Base-by-base conservation (phyloP, 1,284 basidiomycete species). In the Cutaneotrichosporon sp. region DNA sequence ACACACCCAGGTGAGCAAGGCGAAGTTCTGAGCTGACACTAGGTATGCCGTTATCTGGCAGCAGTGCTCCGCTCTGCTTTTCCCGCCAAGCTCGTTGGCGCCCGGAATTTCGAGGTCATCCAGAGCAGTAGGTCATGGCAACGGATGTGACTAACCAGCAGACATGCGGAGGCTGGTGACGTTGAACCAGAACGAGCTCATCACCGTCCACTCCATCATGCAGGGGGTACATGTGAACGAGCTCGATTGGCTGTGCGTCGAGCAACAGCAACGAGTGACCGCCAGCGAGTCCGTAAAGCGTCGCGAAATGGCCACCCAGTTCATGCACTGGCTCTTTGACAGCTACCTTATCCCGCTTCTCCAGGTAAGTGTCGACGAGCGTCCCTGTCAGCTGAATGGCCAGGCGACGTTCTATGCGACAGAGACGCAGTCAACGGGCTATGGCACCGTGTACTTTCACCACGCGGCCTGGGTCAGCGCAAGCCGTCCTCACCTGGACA, bases 261-360 rank as follows among this genome's bases (percentile, higher is more conserved):
- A 58, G 31, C 52, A 65, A 2, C 49, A 60, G 18, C 36, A 42
- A 25, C 66, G 80, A 0, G 60, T 87, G 0, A 81, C 87, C 3
- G 84, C 86, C 1, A 85, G 86, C 0, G 94, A 97, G 69, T 80
- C 85, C 1, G 69, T 85, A 27, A 92, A 91, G 73, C 85, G 91
- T 10, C 82, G 85, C n/a, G 85, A 90, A 71, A 79, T 98, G 13
- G 74, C 93, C 0, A 86, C 90, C 70, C 91, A 95, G 59, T 90
- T 95, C 69, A 64, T 98, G 8, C 90, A 87, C 74, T 99, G 95
- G 95, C 88, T 95, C 64, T 92, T 97, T 65, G 91, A 95, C 69
- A 87, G 86, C 0, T 90, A 95, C 71, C 73, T 99, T 7, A 80
- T 92, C 3, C 87, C 89, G 0, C 81, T 99, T 4, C 77, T 99